Evolutionary conservation across 2,329 filamentous ascomycete genomes (phyloP), one percentile per base, ranked within the genome.

Genomic region (Nannizziopsis barbatae): DNA sequence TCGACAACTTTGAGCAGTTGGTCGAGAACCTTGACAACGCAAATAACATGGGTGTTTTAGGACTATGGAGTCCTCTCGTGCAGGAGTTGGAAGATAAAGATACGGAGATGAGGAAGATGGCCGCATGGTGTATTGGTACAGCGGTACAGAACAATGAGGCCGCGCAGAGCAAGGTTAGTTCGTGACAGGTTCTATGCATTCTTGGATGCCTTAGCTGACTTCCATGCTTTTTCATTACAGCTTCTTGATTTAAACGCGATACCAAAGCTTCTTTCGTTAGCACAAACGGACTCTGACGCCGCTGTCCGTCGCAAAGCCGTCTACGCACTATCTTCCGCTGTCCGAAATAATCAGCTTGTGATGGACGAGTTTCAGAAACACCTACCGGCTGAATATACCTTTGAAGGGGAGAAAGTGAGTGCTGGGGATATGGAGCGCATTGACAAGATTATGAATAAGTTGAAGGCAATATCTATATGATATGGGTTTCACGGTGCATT

Each of bases 141-240:
- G 90, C 92, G 8, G 92, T 98, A 51, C 89, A 96, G 74, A 98
- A 98, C 71, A 96, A 98, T 66, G 75, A 77, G 57, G 83, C 83
- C 63, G 81, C 79, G 44, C 92, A 98, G 70, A 86, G 92, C 69
- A 79, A 78, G 60, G 73, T 75, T 65, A 57, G 70, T 58, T 42
- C 17, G 6, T 10, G 42, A 32, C 11, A 20, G 60, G 39, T 20
- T 14, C 1, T 31, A 41, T n/a, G 36, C 47, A 42, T 14, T 45
- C 65, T 80, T 47, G 56, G 77, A 20, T 74, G 73, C 10, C 39
- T 45, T 18, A 12, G 38, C 15, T 49, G 35, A 32, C 11, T 31
- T 17, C 6, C 11, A 4, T 39, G 36, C 9, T n/a, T 39, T 5
- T 39, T 6, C 14, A 6, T 39, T 15, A 42, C 51, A 76, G 71